Evolutionary conservation across 1,139 yeast genomes (phyloP).

Genomic region (Blastobotrys buckinghamii): DNA sequence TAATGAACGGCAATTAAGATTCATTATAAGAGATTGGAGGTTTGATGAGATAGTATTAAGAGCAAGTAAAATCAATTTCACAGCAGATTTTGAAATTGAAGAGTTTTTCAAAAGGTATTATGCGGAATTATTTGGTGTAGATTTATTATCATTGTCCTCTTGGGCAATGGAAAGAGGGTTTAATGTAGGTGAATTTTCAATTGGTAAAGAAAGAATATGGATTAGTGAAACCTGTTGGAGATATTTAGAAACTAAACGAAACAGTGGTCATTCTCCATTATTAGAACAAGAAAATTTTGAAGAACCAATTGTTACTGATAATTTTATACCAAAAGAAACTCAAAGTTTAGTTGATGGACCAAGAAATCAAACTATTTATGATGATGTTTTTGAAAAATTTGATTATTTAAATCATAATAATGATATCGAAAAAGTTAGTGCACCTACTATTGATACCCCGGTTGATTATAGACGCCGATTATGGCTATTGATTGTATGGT

Average conservation of each 20-base stretch:
- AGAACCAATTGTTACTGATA: neutral
- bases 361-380: neutral
- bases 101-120: conserved; percentile 32
- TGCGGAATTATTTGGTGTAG: conserved; percentile 21
- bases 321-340: neutral
- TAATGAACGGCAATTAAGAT: conserved; percentile 20
- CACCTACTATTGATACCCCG: conserved; percentile 3
- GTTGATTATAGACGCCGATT: conserved; percentile 18
- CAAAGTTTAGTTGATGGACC: neutral
- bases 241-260: conserved; percentile 28
- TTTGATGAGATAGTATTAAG: conserved; percentile 9
- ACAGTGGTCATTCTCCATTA: neutral
- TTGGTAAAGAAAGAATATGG: conserved; percentile 32
- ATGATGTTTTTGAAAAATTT: neutral
- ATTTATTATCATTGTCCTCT: conserved; percentile 17
- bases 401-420: neutral
- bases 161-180: conserved; percentile 32
- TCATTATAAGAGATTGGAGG: conserved; percentile 5
- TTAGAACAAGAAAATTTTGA: neutral
- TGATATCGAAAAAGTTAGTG: neutral
- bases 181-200: conserved; percentile 28
- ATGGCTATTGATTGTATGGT: conserved; percentile 33
- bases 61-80: conserved; percentile 25
- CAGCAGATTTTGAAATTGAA: conserved; percentile 33
- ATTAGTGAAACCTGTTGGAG: conserved; percentile 33